phyloP scores from a whole-genome alignment of 1,284 basidiomycete species.

The Trametes sp. region DNA sequence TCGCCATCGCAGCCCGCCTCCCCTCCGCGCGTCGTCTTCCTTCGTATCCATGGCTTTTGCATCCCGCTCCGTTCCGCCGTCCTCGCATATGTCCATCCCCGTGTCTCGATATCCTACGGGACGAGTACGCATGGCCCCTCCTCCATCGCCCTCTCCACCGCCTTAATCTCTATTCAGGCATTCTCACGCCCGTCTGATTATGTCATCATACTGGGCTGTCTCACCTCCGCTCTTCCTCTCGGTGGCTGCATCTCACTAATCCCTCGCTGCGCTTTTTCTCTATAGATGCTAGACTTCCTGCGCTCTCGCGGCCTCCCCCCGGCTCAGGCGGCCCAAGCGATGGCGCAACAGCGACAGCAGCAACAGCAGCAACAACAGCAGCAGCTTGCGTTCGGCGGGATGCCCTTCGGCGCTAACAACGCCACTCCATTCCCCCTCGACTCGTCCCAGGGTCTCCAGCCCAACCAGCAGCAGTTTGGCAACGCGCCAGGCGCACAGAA shows the following conservation, averaged over 20 bases:
- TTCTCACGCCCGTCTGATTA: conserved; percentile 37
- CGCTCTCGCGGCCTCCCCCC: conserved; percentile 10
- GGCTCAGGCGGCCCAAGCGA: conserved; percentile 13
- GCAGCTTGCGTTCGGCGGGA: conserved; percentile 18
- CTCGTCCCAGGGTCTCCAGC: conserved; percentile 23
- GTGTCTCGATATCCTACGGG: neutral
- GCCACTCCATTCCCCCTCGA: conserved; percentile 24
- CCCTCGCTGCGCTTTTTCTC: neutral
- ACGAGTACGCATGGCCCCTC: neutral
- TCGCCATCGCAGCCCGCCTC: conserved; percentile 14
- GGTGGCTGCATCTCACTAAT: conserved; percentile 11
- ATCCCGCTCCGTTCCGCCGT: neutral
- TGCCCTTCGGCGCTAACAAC: conserved; percentile 25
- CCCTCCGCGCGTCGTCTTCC: neutral
- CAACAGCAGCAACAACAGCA: neutral
- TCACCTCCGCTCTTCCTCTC: conserved; percentile 10
- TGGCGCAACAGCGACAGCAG: conserved; percentile 23
- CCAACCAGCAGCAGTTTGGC: conserved; percentile 22
- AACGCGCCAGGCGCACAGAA: conserved; percentile 22
- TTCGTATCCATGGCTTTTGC: neutral
- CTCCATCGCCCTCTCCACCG: conserved; percentile 32
- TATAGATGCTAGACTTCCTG: conserved; percentile 29
- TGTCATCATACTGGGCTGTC: conserved; percentile 31
- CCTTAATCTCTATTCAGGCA: conserved; percentile 31
- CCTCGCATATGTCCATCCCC: neutral